These are phyloP conservation scores for Cryptococcus sp. DNA, from an alignment of 1,284 basidiomycete species.

Conservation along the genomic window DNA sequence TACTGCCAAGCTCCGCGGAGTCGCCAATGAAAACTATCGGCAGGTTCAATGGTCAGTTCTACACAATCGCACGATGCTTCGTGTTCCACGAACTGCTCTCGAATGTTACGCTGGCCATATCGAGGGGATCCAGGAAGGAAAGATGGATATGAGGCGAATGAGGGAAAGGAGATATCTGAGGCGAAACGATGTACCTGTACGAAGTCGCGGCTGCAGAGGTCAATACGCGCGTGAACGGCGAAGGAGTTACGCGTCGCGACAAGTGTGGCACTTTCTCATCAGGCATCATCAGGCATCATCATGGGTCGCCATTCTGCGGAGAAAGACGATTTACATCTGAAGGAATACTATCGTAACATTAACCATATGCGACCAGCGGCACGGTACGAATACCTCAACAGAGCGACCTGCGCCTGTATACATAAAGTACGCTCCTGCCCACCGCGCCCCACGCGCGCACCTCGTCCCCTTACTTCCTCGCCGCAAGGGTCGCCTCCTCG, in stretches of 20 bases:
- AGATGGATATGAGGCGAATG: neutral
- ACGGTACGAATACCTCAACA: too few species aligned
- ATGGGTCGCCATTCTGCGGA: too few species aligned
- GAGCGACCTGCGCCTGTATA: too few species aligned
- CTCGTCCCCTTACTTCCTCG: too few species aligned
- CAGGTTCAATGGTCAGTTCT: conserved; percentile 6
- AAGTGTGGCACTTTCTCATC: conserved; percentile 3
- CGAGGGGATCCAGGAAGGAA: neutral
- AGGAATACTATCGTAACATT: too few species aligned
- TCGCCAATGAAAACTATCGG: conserved; percentile 66
- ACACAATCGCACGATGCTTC: too few species aligned
- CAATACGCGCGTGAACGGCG: neutral
- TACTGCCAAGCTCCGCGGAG: conserved; percentile 73
- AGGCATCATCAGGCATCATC: too few species aligned
- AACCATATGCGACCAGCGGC: too few species aligned
- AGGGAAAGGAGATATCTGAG: neutral
- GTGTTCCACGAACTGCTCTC: conserved; percentile 32
- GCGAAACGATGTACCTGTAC: too few species aligned
- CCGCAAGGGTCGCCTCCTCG: conserved; percentile 3
- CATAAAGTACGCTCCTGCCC: too few species aligned
- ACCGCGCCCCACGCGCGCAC: too few species aligned
- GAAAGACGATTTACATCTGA: too few species aligned
- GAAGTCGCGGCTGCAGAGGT: neutral
- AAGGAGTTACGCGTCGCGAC: conserved; percentile 1
- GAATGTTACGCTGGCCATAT: conserved; percentile 45